Percentiles rank a stretch among this genome's conserved stretches.
phyloP scores from a whole-genome alignment of 768 basidiomycete species.

The Collybiopsis luxurians region DNA sequence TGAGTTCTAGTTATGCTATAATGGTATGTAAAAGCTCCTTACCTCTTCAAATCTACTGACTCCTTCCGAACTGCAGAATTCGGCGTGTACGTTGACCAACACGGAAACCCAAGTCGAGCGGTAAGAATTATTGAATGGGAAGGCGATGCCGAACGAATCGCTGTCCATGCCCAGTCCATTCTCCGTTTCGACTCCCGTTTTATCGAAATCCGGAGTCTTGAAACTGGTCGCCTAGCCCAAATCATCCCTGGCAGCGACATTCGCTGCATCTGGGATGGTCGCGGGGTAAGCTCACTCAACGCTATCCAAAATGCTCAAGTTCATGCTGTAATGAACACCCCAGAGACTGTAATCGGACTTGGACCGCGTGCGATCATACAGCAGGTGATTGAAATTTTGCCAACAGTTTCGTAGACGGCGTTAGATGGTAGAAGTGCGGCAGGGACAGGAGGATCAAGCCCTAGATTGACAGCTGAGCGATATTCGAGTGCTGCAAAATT shows the following conservation, averaged over 20 bases:
- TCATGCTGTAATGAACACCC: slow-evolving; percentile 81
- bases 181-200: slow-evolving; percentile 87
- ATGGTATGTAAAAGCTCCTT: too few species aligned
- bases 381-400: slow-evolving; percentile 76
- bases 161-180: slow-evolving; percentile 86
- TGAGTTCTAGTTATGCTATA: slow-evolving; percentile 87
- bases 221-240: slow-evolving; percentile 76
- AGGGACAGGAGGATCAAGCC: too few species aligned
- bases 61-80: slow-evolving; percentile 66
- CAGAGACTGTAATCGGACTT: slow-evolving; percentile 35
- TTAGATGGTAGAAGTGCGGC: too few species aligned
- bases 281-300: slow-evolving; percentile 43
- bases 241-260: slow-evolving; percentile 81
- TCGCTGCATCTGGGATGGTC: slow-evolving; percentile 89
- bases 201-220: slow-evolving; percentile 85
- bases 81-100: slow-evolving; percentile 88
- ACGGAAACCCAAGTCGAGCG: slow-evolving; percentile 79
- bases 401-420: slow-evolving; percentile 56
- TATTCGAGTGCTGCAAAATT: too few species aligned
- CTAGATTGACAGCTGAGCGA: too few species aligned
- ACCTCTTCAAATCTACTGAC: too few species aligned
- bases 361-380: slow-evolving; percentile 55
- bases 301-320: slow-evolving; percentile 74
- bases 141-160: slow-evolving; percentile 83
- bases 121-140: slow-evolving; percentile 90